phyloP scores from a whole-genome alignment of 352 stramenopile species.

The Pythium periplocum region DNA sequence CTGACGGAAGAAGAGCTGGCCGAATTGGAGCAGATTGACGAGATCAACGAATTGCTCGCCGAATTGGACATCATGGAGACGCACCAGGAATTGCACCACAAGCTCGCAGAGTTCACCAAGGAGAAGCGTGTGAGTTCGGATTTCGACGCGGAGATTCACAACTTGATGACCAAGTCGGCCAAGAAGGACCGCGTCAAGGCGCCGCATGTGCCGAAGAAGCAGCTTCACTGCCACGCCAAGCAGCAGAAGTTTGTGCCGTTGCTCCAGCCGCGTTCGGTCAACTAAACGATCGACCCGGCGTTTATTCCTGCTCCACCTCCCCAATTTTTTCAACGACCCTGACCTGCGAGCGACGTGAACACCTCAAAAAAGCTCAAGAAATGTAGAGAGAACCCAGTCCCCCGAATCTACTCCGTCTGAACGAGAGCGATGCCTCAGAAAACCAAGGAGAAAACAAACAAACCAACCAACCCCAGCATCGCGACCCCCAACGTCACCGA shows the following conservation, averaged over 20 bases:
- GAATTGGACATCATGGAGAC: conserved; percentile 78
- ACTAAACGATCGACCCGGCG: conserved; percentile 27
- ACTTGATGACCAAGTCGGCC: conserved; percentile 42
- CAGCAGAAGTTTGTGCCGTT: conserved; percentile 43
- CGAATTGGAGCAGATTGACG: conserved; percentile 73
- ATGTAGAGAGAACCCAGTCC: no score
- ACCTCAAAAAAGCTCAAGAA: conserved; percentile 1
- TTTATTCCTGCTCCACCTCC: conserved; percentile 20
- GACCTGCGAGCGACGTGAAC: conserved; percentile 10
- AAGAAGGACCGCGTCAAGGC: conserved; percentile 42
- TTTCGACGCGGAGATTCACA: conserved; percentile 54
- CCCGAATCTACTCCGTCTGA: no score
- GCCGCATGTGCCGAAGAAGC: conserved; percentile 31
- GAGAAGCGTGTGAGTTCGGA: conserved; percentile 51
- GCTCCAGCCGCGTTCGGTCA: conserved; percentile 67
- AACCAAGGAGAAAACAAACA: conserved; percentile 10
- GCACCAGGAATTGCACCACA: conserved; percentile 62
- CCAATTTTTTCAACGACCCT: conserved; percentile 15
- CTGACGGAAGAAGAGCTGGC: conserved; percentile 48
- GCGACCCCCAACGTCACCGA: no score
- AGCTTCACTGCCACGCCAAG: conserved; percentile 31
- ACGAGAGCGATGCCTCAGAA: background rate
- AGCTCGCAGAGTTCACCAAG: conserved; percentile 46
- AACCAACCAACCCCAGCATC: no score
- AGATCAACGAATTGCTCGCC: conserved; percentile 73